phyloP scores from a whole-genome alignment of 768 basidiomycete species.

The Filobasidium floriforme region DNA sequence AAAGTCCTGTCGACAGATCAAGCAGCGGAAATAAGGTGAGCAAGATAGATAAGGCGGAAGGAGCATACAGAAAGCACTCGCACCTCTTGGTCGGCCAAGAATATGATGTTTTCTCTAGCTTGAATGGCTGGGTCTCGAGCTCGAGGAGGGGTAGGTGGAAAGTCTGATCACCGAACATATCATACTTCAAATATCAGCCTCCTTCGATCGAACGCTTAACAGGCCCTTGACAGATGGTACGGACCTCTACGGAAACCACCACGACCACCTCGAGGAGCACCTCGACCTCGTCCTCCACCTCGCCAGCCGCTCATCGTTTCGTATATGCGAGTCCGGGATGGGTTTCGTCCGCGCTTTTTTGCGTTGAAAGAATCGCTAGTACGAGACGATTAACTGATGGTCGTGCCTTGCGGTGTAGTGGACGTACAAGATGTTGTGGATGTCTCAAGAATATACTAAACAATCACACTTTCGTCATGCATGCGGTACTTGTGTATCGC shows the following conservation, averaged over 20 bases:
- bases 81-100: slow-evolving; percentile 42
- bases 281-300: slow-evolving; percentile 27
- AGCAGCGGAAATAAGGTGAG: too few species aligned
- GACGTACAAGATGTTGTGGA: too few species aligned
- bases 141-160: slow-evolving; percentile 8
- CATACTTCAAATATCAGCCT: slow-evolving; percentile 4
- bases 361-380: too few species aligned
- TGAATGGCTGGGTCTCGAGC: slow-evolving; percentile 22
- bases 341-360: too few species aligned
- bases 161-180: neutral
- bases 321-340: too few species aligned
- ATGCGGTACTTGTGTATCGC: too few species aligned
- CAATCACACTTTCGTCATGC: too few species aligned
- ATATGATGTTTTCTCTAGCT: slow-evolving; percentile 42
- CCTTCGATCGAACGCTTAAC: neutral
- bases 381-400: too few species aligned
- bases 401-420: too few species aligned
- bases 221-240: neutral
- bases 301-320: slow-evolving; percentile 18
- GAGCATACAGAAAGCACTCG: too few species aligned
- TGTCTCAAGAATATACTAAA: too few species aligned
- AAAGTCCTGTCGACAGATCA: slow-evolving; percentile 37
- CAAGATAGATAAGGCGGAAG: too few species aligned
- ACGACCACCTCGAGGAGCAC: slow-evolving; percentile 24
- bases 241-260: slow-evolving; percentile 30